These are phyloP conservation scores for Gynandropsis gynandra DNA, from an alignment of 345 rosid species.

Conservation along the genomic window DNA sequence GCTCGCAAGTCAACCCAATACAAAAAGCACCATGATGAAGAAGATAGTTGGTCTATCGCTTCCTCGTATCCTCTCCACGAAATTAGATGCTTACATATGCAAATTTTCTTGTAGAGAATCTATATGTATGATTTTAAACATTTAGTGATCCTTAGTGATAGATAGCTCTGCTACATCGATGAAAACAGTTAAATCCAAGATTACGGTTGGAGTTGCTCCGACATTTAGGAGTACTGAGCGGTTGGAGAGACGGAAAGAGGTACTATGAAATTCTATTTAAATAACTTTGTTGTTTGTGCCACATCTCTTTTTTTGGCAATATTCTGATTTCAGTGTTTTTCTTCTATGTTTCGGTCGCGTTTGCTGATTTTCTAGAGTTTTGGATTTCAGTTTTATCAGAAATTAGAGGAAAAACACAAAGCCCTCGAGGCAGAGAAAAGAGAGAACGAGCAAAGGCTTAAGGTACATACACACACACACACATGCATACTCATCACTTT, in stretches of 20 bases:
- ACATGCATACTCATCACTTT: neutral
- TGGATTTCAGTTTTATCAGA: slow-evolving; percentile 58
- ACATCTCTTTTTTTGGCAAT: slow-evolving; percentile 11
- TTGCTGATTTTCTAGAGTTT: slow-evolving; percentile 17
- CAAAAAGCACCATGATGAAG: slow-evolving; percentile 65
- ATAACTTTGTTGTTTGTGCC: neutral
- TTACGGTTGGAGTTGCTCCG: slow-evolving; percentile 85
- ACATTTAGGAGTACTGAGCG: slow-evolving; percentile 62
- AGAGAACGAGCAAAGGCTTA: slow-evolving; percentile 66
- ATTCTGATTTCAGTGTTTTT: slow-evolving; percentile 4
- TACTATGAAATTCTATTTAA: slow-evolving; percentile 17
- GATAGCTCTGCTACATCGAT: slow-evolving; percentile 63
- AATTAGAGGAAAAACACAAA: slow-evolving; percentile 77
- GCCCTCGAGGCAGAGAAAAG: slow-evolving; percentile 73
- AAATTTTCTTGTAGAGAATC: neutral
- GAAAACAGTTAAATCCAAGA: slow-evolving; percentile 47
- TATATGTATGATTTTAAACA: neutral
- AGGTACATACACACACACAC: slow-evolving; percentile 34
- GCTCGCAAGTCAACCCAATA: slow-evolving; percentile 40
- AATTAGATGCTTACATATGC: neutral
- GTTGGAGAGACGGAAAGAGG: slow-evolving; percentile 86
- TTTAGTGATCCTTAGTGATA: slow-evolving; percentile 51
- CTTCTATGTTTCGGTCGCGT: slow-evolving; percentile 1
- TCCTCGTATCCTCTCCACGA: slow-evolving; percentile 85
- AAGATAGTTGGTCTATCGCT: slow-evolving; percentile 68